Percentiles rank a stretch among this genome's conserved stretches.
These are phyloP conservation scores for Erodium texanum DNA, from an alignment of 441 rosid species.

Conservation along the genomic window DNA sequence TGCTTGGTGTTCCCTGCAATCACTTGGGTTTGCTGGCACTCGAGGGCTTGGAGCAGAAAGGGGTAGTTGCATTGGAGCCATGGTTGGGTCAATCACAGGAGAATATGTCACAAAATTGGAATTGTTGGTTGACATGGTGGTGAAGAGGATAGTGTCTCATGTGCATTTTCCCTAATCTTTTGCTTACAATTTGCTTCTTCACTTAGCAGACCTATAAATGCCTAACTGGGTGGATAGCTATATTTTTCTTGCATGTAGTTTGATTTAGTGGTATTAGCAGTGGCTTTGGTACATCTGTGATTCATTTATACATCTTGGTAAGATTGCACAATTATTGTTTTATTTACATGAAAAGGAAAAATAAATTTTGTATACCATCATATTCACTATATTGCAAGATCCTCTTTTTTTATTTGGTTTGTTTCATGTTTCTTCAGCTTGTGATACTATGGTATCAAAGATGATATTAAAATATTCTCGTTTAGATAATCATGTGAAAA, in stretches of 20 bases:
- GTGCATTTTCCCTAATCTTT: background rate
- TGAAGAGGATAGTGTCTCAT: constrained; percentile 8
- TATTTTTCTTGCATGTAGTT: no score
- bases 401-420: no score
- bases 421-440: no score
- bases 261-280: background rate
- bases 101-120: constrained; percentile 12
- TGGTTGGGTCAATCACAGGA: constrained; percentile 24
- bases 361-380: no score
- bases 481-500: background rate
- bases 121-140: constrained; percentile 21
- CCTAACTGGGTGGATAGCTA: no score
- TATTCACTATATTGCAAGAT: no score
- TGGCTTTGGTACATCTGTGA: background rate
- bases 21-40: constrained; percentile 25
- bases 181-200: no score
- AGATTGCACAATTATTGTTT: no score
- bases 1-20: no score
- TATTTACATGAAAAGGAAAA: no score
- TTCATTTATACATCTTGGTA: background rate
- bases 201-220: no score
- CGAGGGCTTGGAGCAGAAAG: constrained; percentile 42
- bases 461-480: background rate
- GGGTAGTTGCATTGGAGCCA: constrained; percentile 22
- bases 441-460: no score